Evolutionary conservation across 2,329 filamentous ascomycete genomes (phyloP), one percentile per base, ranked within the genome.

Genomic region (Aureobasidium namibiae): DNA sequence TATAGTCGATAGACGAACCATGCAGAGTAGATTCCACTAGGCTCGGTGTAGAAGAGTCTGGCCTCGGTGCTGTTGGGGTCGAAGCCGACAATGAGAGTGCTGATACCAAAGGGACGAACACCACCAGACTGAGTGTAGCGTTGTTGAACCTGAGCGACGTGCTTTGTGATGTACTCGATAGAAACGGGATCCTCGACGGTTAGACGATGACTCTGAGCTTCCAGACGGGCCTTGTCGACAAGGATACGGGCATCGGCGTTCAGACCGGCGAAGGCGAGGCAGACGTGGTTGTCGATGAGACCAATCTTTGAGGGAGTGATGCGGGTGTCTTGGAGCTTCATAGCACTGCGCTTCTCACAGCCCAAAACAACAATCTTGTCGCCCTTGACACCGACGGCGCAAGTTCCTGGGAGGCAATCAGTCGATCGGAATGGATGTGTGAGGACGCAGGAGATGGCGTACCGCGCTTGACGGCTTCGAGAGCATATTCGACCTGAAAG

Each of bases 151-250:
- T 92, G 90, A 57, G 94, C 94, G 64, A 99, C 88, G 71, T 97
- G 96, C 80, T 99, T 97, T 70, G 94, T 97, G 72, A 99, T 96
- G 82, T 99, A 99, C 78, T 99, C 94, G 75, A 99, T 95, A 63
- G 90, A 92, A 65, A 95, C 90, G 59, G 94, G 92, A 73, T 99
- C 95, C 74, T 99, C 94, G 61, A 99, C 91, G 4, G 94, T 97
- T 68, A 99, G 81, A 65, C 94, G 88, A 79, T 99, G 94, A 67
- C 91, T 96, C 78, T 99, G 94, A 50, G 94, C 92, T 79, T 99
- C 94, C 76, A 97, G 79, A 68, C 95, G 87, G 62, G 95, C 94
- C 81, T 96, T 97, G 83, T 99, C 95, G 73, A 99, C 89, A 64
- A 99, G 83, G 73, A 99, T 99, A 72, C 94, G 86, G 69, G 95